A percentile compares a stretch with the other conserved stretches of the same genome.
Conservation (phyloP, 2,329 filamentous ascomycete species). For the Ophiostoma triangulosporum region DNA sequence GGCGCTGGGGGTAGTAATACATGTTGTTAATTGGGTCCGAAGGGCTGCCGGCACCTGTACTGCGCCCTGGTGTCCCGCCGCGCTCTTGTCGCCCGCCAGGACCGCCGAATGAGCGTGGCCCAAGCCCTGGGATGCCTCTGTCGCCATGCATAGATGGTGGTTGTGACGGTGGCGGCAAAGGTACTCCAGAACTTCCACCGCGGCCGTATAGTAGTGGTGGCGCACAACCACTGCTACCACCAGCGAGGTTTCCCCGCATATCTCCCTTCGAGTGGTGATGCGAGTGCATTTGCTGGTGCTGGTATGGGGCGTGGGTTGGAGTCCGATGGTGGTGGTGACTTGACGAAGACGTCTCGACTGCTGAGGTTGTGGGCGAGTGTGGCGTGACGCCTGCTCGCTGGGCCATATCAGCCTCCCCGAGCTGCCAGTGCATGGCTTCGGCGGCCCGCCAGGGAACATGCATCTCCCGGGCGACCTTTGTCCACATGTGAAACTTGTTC, state of each 20-base stretch:
- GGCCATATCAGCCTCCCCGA: conserved; percentile 90
- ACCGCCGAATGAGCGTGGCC: background rate
- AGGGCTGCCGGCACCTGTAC: background rate
- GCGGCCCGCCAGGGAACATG: conserved; percentile 87
- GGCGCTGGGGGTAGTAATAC: conserved; percentile 19
- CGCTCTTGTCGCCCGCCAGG: conserved; percentile 1
- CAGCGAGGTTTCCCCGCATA: conserved; percentile 25
- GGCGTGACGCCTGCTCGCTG: conserved; percentile 78
- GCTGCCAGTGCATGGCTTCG: conserved; percentile 96
- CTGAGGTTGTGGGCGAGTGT: conserved; percentile 53
- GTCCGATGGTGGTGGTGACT: conserved; percentile 22
- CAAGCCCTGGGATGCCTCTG: background rate
- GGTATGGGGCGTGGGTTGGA: conserved; percentile 19
- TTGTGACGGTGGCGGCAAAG: conserved; percentile 10
- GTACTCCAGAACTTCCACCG: conserved; percentile 11
- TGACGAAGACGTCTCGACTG: conserved; percentile 22
- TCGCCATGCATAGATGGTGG: conserved; percentile 11
- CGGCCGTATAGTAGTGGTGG: conserved; percentile 28
- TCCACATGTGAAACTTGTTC: conserved; percentile 97
- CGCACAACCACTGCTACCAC: background rate
- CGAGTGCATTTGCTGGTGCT: conserved; percentile 11
- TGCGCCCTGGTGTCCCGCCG: conserved; percentile 1
- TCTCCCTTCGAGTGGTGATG: conserved; percentile 23
- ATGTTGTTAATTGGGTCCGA: conserved; percentile 8
- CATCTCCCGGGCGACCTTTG: conserved; percentile 89